Percentiles rank a stretch among this genome's conserved stretches.
Conservation (phyloP, 805 yeast genomes). For the Saccharomycopsis sp. region DNA sequence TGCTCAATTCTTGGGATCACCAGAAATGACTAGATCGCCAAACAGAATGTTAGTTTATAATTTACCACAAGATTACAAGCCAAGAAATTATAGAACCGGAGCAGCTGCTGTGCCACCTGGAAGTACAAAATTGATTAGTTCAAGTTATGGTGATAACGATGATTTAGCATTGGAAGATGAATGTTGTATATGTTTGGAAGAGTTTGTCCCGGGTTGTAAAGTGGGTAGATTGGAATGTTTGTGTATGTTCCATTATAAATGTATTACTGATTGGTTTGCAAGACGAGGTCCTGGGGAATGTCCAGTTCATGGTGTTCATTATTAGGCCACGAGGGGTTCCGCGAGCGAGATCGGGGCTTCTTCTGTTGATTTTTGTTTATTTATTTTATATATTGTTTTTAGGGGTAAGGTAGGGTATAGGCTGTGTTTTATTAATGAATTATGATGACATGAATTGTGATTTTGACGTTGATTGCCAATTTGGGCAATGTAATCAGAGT, state of each 20-base stretch:
- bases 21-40: constrained; percentile 45
- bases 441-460: too few species aligned
- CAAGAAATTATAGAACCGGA: not conserved
- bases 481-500: too few species aligned
- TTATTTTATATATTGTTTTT: not conserved
- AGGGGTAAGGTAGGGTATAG: too few species aligned
- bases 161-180: constrained; percentile 41
- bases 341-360: not conserved
- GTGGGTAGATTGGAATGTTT: constrained; percentile 91
- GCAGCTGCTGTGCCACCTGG: not conserved
- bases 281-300: constrained; percentile 81
- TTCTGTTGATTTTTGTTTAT: not conserved
- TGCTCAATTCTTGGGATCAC: constrained; percentile 59
- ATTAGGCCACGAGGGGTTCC: not conserved
- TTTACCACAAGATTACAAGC: constrained; percentile 24
- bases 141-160: not conserved
- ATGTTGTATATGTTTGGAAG: constrained; percentile 93
- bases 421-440: too few species aligned
- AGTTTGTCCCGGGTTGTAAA: constrained; percentile 74
- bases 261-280: constrained; percentile 88
- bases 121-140: not conserved
- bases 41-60: constrained; percentile 84
- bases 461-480: too few species aligned
- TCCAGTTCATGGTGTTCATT: constrained; percentile 65
- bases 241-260: constrained; percentile 86